Evolutionary conservation across 768 basidiomycete species (phyloP).

Genomic region (Holtermanniella nyarrowii): DNA sequence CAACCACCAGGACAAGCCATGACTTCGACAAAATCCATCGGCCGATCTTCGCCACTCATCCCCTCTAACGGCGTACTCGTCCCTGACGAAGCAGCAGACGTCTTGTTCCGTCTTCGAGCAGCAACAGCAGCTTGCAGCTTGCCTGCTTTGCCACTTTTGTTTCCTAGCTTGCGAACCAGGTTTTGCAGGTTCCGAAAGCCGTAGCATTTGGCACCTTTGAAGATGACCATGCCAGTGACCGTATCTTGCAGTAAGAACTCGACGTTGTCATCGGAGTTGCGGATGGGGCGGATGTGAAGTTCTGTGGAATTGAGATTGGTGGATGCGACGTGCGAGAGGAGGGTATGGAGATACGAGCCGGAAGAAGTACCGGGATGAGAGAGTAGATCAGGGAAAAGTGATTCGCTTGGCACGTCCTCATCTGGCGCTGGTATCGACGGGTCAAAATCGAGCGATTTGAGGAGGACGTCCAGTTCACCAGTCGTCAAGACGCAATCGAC

Average conservation of each 20-base stretch:
- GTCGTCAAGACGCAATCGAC: slow-evolving; percentile 97
- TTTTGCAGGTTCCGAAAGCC: slow-evolving; percentile 97
- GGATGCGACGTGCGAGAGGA: slow-evolving; percentile 51
- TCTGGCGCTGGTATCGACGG: slow-evolving; percentile 51
- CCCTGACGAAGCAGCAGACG: not conserved
- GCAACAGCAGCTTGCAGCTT: slow-evolving; percentile 33
- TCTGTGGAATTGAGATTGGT: slow-evolving; percentile 23
- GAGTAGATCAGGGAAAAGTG: slow-evolving; percentile 55
- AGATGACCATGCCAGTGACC: slow-evolving; percentile 54
- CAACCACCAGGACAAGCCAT: slow-evolving; percentile 99
- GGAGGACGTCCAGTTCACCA: slow-evolving; percentile 77
- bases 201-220: slow-evolving; percentile 90
- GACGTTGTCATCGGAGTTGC: slow-evolving; percentile 40
- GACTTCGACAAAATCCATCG: slow-evolving; percentile 44
- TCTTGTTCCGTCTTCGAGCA: slow-evolving; percentile 25
- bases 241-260: slow-evolving; percentile 42
- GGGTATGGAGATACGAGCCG: slow-evolving; percentile 78
- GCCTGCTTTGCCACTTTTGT: slow-evolving; percentile 40
- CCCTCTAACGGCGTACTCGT: not conserved
- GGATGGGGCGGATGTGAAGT: slow-evolving; percentile 29
- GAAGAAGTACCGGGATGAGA: slow-evolving; percentile 75
- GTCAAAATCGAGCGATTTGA: slow-evolving; percentile 73
- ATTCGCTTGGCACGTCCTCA: slow-evolving; percentile 42
- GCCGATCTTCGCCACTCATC: slow-evolving; percentile 22
- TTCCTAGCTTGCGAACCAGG: slow-evolving; percentile 84